These are phyloP conservation scores for Fusarium temperatum DNA, from an alignment of 2,329 filamentous ascomycete genomes.

Conservation along the genomic window DNA sequence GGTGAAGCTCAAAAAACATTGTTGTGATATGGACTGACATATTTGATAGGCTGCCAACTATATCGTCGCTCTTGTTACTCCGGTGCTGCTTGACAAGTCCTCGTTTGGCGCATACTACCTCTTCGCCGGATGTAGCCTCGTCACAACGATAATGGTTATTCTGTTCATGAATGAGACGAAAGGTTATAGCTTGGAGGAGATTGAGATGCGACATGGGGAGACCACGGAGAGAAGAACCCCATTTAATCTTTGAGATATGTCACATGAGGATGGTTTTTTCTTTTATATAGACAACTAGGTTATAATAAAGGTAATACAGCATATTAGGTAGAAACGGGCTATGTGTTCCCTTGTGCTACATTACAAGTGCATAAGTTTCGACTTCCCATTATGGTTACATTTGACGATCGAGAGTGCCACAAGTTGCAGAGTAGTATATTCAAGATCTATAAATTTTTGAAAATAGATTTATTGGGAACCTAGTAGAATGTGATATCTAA, in stretches of 20 bases:
- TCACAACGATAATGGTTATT: constrained; percentile 48
- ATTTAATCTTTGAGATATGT: not conserved
- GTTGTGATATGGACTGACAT: not conserved
- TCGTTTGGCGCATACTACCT: constrained; percentile 57
- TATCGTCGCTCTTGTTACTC: constrained; percentile 56
- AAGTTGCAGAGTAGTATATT: rapidly evolving
- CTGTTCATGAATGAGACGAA: constrained; percentile 56
- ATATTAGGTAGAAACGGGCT: not conserved
- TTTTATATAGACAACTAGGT: not conserved
- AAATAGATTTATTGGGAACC: too few relatives aligned
- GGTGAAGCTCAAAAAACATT: not conserved
- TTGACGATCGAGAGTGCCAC: not conserved
- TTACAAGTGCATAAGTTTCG: not conserved
- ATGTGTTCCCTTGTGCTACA: rapidly evolving
- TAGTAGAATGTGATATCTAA: too few relatives aligned
- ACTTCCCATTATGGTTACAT: not conserved
- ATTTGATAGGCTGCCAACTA: constrained; percentile 52
- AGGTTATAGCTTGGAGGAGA: constrained; percentile 53
- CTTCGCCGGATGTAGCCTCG: constrained; percentile 52
- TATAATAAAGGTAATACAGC: not conserved
- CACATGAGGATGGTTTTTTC: not conserved
- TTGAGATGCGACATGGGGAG: constrained; percentile 36
- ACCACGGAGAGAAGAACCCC: not conserved
- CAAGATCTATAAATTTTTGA: too few relatives aligned
- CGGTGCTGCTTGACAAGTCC: constrained; percentile 50